These are phyloP conservation scores for Amauroascus niger DNA, from an alignment of 2,329 filamentous ascomycete species.

Conservation along the genomic window DNA sequence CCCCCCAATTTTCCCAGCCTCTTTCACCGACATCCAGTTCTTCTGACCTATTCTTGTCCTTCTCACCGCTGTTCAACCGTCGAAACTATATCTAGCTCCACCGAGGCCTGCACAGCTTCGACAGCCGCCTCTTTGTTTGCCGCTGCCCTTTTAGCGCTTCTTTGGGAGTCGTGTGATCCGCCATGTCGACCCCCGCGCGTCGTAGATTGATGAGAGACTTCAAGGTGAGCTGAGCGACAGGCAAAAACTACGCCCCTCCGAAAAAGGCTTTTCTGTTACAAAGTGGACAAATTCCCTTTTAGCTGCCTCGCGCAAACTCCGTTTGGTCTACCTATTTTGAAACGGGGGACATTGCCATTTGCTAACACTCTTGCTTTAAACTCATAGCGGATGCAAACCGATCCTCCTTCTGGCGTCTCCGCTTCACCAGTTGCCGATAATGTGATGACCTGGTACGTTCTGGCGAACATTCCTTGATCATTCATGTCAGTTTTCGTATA, in stretches of 20 bases:
- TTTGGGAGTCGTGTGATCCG: not conserved
- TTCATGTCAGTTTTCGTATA: not conserved
- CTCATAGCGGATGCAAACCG: constrained; percentile 89
- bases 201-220: constrained; percentile 98
- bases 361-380: not conserved
- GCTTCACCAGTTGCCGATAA: constrained; percentile 93
- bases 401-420: constrained; percentile 91
- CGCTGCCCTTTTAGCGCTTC: no score
- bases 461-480: not conserved
- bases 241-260: not conserved
- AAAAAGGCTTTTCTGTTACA: not conserved
- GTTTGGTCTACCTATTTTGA: no score
- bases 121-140: not conserved
- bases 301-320: no score
- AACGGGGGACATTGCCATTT: no score
- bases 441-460: constrained; percentile 86
- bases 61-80: no score
- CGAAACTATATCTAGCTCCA: no score
- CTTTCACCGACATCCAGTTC: no score
- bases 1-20: no score
- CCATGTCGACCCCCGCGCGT: constrained; percentile 86
- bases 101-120: no score
- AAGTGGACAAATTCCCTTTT: no score
- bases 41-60: no score
- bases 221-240: constrained; percentile 58